Conservation (phyloP, 2,329 filamentous ascomycete genomes). For the Trichoderma lentiforme region DNA sequence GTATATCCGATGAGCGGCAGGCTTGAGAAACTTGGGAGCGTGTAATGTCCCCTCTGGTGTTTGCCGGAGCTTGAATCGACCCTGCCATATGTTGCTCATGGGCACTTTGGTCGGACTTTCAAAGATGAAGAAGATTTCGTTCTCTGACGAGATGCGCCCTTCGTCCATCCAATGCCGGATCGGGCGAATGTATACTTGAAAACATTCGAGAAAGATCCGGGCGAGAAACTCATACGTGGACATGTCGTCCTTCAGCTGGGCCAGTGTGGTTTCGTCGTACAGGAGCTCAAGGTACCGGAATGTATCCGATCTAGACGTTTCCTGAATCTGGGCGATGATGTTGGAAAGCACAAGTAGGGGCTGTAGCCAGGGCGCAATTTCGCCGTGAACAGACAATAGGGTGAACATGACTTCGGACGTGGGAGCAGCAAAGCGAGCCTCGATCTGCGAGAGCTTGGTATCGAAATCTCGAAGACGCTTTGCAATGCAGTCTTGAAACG, state of each 20-base stretch:
- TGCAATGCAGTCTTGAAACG: slow-evolving; percentile 64
- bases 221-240: slow-evolving; percentile 61
- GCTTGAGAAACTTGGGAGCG: slow-evolving; percentile 71
- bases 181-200: slow-evolving; percentile 76
- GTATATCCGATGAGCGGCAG: slow-evolving; percentile 70
- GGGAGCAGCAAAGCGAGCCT: slow-evolving; percentile 57
- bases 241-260: slow-evolving; percentile 66
- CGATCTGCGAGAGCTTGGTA: slow-evolving; percentile 52
- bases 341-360: slow-evolving; percentile 59
- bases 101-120: slow-evolving; percentile 56
- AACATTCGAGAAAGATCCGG: slow-evolving; percentile 73
- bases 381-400: slow-evolving; percentile 57
- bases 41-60: slow-evolving; percentile 59
- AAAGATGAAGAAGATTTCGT: slow-evolving; percentile 73
- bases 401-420: slow-evolving; percentile 59
- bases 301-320: slow-evolving; percentile 47
- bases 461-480: slow-evolving; percentile 59
- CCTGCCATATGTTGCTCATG: slow-evolving; percentile 68
- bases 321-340: slow-evolving; percentile 57
- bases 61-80: slow-evolving; percentile 65
- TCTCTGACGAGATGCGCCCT: slow-evolving; percentile 63
- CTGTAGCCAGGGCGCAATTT: slow-evolving; percentile 51
- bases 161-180: slow-evolving; percentile 82
- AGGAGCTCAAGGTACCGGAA: slow-evolving; percentile 78
- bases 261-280: slow-evolving; percentile 65